Evolutionary conservation across 306 rosid genomes (phyloP), one percentile per base, ranked within the genome.

Genomic region (Prunus mongolica): DNA sequence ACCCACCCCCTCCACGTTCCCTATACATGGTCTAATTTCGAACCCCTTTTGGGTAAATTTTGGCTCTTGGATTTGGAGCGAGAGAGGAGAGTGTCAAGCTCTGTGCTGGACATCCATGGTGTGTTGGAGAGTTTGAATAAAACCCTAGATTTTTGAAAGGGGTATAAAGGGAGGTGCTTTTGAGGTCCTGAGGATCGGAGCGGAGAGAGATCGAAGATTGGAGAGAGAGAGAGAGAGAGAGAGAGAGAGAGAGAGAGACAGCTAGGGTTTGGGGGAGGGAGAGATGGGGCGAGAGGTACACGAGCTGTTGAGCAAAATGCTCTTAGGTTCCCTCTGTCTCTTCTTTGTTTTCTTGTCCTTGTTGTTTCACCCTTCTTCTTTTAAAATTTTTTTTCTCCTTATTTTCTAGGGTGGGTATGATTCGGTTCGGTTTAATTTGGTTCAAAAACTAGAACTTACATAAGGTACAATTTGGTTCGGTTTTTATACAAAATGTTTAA

Each of bases 1-100:
- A 88, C 60, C 84, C 90, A 55, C 77, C 87, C 57, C 82, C 83
- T 19, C 86, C 91, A 58, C 91, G 91, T 50, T 85, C 91, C 55
- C 86, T 85, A 69, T 85, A 85, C 91, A 88, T 88, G 28, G 80
- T 80, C 75, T 54, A 15, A 18, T 47, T 47, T 34, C 72, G 19
- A 52, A 34, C 32, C 58, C 69, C 69, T n/a, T 38, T 65, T 32
- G 22, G 24, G 22, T 15, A 45, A 57, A 19, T 25, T 22, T 73
- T 14, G 47, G n/a, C 32, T 61, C 45, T 61, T 75, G 54, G 64
- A 66, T 72, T 72, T n/a, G 50, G 62, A 19, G 66, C 69, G 27
- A 65, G 27, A 20, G 63, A 12, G 47, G 4, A 44, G 68, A 30
- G 69, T 7, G 30, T 74, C 78, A 74, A 61, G 69, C 47, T 49